Evolutionary conservation across 192 early-diverging fungal genomes (phyloP), one percentile per base, ranked within the genome.

Genomic region (Podila minutissima): DNA sequence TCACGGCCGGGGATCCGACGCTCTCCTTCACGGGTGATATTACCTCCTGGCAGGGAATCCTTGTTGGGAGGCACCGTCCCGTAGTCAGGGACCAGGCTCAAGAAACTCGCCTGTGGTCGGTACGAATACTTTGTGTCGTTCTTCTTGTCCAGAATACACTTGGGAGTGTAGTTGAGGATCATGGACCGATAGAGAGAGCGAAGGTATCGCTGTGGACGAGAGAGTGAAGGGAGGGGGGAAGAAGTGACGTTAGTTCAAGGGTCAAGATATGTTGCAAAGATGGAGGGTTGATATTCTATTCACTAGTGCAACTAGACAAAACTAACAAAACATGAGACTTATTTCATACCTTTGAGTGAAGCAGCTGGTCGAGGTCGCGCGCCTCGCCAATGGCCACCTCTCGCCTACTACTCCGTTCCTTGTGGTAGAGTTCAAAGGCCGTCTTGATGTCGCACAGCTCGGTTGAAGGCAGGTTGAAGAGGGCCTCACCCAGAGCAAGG

Each of bases 41-140:
- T 46, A 46, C 41, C 41, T 17, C 53, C 24, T 24, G 53, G 0
- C 53, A 55, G 24, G 22, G 53, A 55, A 20, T 55, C 53, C 22
- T 55, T 15, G 26, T 48, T 75, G 13, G 70, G 70, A 11, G 66
- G 65, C 35, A 79, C 62, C 2, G 11, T 32, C 15, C 76, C 76
- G 62, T 79, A 79, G 41, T 79, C 76, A n/a, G 76, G 76, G 0
- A 79, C 76, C 29, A 22, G 63, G 4, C 62, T 26, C 49, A 79
- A 15, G 33, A 79, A 79, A 26, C 24, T 72, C n/a, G 76, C 76
- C 60, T 79, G 76, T 20, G 76, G 76, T n/a, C 76, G 69, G 61
- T 68, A 79, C 0, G 76, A 41, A 24, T 72, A 79, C 32, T 79
- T 79, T 48, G 67, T 70, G 22, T 79, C 76, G 32, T 57, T 64